These are phyloP conservation scores for Rhododendron kiyosumense DNA, from an alignment of 148 eudicot genomes.

Conservation along the genomic window DNA sequence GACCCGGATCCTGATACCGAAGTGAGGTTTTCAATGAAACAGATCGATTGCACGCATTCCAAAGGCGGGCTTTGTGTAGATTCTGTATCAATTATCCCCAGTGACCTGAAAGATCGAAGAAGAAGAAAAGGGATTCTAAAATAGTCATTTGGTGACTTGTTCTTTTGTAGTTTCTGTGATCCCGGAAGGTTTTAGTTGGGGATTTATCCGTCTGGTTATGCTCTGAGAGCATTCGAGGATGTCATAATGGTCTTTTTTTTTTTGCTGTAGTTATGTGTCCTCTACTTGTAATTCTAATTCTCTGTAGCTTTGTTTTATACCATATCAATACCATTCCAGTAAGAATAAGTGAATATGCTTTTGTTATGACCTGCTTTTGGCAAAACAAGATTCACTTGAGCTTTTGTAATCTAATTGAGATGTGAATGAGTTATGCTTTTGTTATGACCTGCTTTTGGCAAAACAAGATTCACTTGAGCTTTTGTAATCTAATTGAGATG, in stretches of 20 bases:
- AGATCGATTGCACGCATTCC: constrained; percentile 97
- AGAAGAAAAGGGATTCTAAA: constrained; percentile 41
- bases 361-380: neutral
- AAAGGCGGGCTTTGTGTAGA: constrained; percentile 98
- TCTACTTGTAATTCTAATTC: constrained; percentile 8
- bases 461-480: neutral
- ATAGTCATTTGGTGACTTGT: neutral
- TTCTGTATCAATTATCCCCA: constrained; percentile 78
- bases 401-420: constrained; percentile 5
- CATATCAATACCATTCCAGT: constrained; percentile 3
- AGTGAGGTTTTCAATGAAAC: constrained; percentile 84
- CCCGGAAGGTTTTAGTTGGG: constrained; percentile 12
- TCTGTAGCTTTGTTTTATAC: constrained; percentile 24
- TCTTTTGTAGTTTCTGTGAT: constrained; percentile 1
- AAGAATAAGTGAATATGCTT: constrained; percentile 7
- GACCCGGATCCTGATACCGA: constrained; percentile 52
- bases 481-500: constrained; percentile 4
- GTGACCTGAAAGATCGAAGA: constrained; percentile 40
- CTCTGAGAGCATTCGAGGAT: constrained; percentile 13
- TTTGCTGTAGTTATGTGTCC: constrained; percentile 18
- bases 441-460: neutral
- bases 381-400: neutral
- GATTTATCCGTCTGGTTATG: constrained; percentile 17
- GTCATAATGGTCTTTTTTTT: constrained; percentile 16
- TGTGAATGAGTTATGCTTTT: constrained; percentile 1